phyloP scores from a whole-genome alignment of 116 monocot species.

The Cymodocea nodosa region DNA sequence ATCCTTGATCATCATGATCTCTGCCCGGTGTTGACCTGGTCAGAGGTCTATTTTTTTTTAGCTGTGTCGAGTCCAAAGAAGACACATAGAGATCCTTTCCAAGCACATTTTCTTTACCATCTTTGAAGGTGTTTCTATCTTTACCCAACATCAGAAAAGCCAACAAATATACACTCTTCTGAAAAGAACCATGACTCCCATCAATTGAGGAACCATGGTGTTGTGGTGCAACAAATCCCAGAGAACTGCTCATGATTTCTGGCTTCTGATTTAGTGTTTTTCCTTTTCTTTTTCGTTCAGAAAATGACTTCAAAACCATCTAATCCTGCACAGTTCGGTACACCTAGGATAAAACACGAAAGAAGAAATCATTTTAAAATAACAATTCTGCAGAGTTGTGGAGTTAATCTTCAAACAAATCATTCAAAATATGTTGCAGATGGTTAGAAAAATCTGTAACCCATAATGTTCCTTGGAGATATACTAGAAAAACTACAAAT shows the following conservation, averaged over 20 bases:
- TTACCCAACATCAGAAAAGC: constrained; percentile 37
- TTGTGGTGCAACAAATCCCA: constrained; percentile 26
- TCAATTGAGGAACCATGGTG: constrained; percentile 18
- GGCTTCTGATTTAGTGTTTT: constrained; percentile 7
- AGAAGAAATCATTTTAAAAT: neutral
- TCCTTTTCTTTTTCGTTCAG: constrained; percentile 20
- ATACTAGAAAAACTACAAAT: no score
- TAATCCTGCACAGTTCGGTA: neutral
- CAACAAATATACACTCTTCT: constrained; percentile 24
- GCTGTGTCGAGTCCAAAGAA: constrained; percentile 12
- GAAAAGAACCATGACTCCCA: constrained; percentile 31
- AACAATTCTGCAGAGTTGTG: neutral
- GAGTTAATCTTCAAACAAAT: no score
- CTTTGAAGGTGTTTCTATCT: constrained; percentile 21
- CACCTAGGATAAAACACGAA: constrained; percentile 1
- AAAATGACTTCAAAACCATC: neutral
- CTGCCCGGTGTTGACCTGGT: constrained; percentile 12
- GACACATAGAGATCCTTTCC: constrained; percentile 17
- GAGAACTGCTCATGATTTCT: constrained; percentile 33
- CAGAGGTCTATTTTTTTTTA: constrained; percentile 13
- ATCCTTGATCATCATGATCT: constrained; percentile 21
- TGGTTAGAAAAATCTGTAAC: no score
- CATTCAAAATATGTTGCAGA: no score
- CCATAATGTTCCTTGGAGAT: no score
- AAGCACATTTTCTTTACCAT: constrained; percentile 8